These are phyloP conservation scores for Phellinidium pouzarii DNA, from an alignment of 1,284 basidiomycete species.

Conservation along the genomic window DNA sequence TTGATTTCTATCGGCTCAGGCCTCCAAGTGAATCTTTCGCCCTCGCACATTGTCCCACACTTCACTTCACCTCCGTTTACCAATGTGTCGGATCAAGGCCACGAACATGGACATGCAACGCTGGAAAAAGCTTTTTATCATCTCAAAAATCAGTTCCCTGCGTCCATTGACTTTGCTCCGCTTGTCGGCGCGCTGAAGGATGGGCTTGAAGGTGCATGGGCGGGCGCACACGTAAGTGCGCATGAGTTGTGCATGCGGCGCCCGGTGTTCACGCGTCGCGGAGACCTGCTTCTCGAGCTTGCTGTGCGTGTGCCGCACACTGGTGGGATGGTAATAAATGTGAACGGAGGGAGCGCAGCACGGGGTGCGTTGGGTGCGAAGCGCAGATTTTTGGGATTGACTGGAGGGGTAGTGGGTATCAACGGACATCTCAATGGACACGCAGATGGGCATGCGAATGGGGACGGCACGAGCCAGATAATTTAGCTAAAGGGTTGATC, in stretches of 20 bases:
- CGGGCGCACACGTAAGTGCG: conserved; percentile 25
- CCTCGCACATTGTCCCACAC: conserved; percentile 2
- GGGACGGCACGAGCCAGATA: no score
- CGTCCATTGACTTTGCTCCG: conserved; percentile 22
- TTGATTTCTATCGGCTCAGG: conserved; percentile 7
- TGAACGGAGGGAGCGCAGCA: no score
- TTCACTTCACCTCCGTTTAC: conserved; percentile 5
- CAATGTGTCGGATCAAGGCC: conserved; percentile 10
- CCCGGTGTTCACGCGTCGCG: conserved; percentile 29
- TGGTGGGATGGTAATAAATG: no score
- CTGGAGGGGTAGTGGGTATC: no score
- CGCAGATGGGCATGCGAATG: no score
- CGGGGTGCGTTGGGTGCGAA: no score
- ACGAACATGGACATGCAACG: conserved; percentile 11
- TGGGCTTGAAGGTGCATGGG: conserved; percentile 29
- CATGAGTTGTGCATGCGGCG: conserved; percentile 26
- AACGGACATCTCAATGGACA: no score
- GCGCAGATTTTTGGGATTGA: no score
- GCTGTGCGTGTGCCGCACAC: not conserved
- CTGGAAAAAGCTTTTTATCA: conserved; percentile 20
- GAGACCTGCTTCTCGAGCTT: conserved; percentile 31
- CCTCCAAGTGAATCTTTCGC: conserved; percentile 6
- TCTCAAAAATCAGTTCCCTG: conserved; percentile 23
- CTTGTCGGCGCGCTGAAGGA: conserved; percentile 24
- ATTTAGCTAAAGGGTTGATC: no score